These are phyloP conservation scores for Eimeria tenella DNA, from an alignment of 169 alveolate species.

Conservation along the genomic window DNA sequence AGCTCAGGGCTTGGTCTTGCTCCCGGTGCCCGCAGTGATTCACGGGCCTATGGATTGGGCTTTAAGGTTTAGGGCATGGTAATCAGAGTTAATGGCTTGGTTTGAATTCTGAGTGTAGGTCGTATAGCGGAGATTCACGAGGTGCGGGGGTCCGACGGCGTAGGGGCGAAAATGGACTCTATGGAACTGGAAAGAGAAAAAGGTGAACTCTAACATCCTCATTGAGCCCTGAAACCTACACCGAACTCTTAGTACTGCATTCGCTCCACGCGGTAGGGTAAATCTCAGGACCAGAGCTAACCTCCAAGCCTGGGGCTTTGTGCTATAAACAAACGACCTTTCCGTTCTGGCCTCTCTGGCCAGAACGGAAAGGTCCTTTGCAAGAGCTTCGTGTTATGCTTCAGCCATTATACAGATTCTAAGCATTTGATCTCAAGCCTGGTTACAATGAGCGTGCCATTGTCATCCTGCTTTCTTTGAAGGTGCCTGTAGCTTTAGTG, in stretches of 20 bases:
- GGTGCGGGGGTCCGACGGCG: conserved; percentile 97
- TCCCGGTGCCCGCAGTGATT: not conserved
- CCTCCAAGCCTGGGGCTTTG: not conserved
- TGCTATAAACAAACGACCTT: no score
- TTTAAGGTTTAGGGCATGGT: not conserved
- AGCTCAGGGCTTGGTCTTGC: not conserved
- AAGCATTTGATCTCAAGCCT: no score
- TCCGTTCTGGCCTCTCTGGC: no score
- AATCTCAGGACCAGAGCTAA: not conserved
- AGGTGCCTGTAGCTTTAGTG: no score
- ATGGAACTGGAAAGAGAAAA: conserved; percentile 98
- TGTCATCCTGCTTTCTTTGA: no score
- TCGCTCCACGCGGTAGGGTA: no score
- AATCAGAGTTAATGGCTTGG: not conserved
- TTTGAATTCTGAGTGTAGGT: conserved; percentile 85
- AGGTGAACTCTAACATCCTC: conserved; percentile 28
- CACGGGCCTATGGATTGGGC: not conserved
- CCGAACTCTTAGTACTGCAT: not conserved
- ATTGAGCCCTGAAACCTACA: not conserved
- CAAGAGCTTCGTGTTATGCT: no score
- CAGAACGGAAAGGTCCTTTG: no score
- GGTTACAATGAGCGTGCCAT: no score
- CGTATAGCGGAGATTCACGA: conserved; percentile 96
- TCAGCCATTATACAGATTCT: no score
- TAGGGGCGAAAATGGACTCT: conserved; percentile 98